These are phyloP conservation scores for Pseudogymnoascus sp. DNA, from an alignment of 2,329 filamentous ascomycete species.

Conservation along the genomic window DNA sequence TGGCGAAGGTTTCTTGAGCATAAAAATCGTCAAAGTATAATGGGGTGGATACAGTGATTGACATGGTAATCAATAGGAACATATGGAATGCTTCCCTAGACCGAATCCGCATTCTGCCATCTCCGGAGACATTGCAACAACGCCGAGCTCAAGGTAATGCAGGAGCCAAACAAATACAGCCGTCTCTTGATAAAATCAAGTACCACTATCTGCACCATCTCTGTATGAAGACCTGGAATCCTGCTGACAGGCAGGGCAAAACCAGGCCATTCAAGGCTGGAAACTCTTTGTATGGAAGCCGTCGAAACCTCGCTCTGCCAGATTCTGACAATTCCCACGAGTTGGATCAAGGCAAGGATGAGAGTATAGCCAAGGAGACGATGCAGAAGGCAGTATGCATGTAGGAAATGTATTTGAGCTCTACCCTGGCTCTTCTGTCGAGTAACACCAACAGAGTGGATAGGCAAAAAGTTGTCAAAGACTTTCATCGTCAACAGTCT, in stretches of 20 bases:
- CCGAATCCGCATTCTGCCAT: conserved; percentile 23
- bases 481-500: not conserved
- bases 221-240: conserved; percentile 28
- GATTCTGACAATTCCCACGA: conserved; percentile 49
- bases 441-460: conserved; percentile 16
- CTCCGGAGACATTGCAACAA: conserved; percentile 19
- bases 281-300: conserved; percentile 35
- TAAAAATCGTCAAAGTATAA: conserved; percentile 29
- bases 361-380: conserved; percentile 24
- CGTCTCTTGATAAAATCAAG: conserved; percentile 18
- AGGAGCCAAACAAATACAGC: not conserved
- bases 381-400: conserved; percentile 26
- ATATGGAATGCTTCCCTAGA: conserved; percentile 39
- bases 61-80: conserved; percentile 35
- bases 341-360: conserved; percentile 34
- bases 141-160: not conserved
- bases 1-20: conserved; percentile 43
- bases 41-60: conserved; percentile 38
- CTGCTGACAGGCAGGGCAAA: conserved; percentile 4
- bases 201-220: conserved; percentile 15
- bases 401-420: conserved; percentile 29
- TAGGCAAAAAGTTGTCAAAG: conserved; percentile 16
- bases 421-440: conserved; percentile 15
- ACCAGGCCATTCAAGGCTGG: not conserved
- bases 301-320: conserved; percentile 46